Evolutionary conservation across 495 filamentous ascomycete genomes (phyloP).

Genomic region (Aspergillus steynii): DNA sequence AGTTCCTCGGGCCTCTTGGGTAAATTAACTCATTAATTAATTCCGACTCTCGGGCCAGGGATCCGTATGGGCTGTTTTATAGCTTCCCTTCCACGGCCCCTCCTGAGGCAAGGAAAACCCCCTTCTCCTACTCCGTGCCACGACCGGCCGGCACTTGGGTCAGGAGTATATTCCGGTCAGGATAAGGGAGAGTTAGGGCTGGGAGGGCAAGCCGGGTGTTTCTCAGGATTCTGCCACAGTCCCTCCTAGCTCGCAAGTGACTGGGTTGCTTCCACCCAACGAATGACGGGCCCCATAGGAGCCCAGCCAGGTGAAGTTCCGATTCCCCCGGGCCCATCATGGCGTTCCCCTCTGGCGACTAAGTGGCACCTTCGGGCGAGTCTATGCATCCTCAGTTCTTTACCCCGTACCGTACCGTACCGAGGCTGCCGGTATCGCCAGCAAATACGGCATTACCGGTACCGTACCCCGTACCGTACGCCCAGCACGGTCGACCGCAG

Average conservation of each 20-base stretch:
- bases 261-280: not conserved
- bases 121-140: not conserved
- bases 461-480: not conserved
- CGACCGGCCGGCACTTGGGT: not conserved
- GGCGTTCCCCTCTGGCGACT: slow-evolving; percentile 2
- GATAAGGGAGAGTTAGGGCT: too few relatives aligned
- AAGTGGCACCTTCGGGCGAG: slow-evolving; percentile 8
- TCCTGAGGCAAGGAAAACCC: not conserved
- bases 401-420: not conserved
- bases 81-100: not conserved
- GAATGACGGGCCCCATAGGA: not conserved
- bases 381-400: not conserved
- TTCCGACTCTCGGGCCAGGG: not conserved
- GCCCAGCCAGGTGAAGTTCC: slow-evolving; percentile 5
- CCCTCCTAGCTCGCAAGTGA: not conserved
- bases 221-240: not conserved
- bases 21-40: not conserved
- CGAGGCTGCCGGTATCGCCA: not conserved
- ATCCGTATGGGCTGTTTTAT: not conserved
- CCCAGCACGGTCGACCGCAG: too few relatives aligned
- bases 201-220: not conserved
- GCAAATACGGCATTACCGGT: too few relatives aligned
- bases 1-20: not conserved
- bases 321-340: slow-evolving; percentile 12
- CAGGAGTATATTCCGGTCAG: not conserved